phyloP scores from a whole-genome alignment of 2,329 filamentous ascomycete genomes.

The Fusarium sp. region DNA sequence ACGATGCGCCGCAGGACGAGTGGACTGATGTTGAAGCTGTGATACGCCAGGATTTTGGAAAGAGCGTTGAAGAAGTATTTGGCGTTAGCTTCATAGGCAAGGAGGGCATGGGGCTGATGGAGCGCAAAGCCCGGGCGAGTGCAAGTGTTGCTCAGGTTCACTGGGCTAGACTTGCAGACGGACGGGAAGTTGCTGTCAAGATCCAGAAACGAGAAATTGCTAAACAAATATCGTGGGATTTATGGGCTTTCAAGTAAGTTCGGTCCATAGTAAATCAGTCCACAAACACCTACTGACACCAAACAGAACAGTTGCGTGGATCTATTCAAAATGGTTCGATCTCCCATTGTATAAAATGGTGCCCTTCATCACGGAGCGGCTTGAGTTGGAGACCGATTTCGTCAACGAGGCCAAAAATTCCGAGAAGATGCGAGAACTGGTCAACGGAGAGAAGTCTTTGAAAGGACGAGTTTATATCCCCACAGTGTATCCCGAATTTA shows the following conservation, averaged over 20 bases:
- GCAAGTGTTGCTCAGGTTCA: constrained; percentile 98
- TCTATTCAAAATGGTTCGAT: constrained; percentile 90
- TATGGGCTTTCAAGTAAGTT: constrained; percentile 90
- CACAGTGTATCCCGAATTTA: constrained; percentile 83
- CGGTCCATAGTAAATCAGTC: not conserved
- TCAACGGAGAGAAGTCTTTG: constrained; percentile 80
- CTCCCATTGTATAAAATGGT: constrained; percentile 92
- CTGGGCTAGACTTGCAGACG: constrained; percentile 88
- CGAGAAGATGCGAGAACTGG: constrained; percentile 81
- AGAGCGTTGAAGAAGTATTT: constrained; percentile 89
- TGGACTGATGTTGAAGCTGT: constrained; percentile 90
- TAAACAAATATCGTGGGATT: constrained; percentile 90
- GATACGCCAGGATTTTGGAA: constrained; percentile 89
- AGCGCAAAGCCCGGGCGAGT: constrained; percentile 73
- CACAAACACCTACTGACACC: constrained; percentile 25
- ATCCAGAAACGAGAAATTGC: constrained; percentile 96
- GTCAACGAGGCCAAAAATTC: constrained; percentile 90
- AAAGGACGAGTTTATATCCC: constrained; percentile 89
- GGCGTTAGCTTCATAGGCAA: constrained; percentile 83
- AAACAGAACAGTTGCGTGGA: constrained; percentile 76
- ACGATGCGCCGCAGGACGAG: constrained; percentile 92
- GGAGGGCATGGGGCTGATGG: constrained; percentile 74
- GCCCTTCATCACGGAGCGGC: constrained; percentile 91
- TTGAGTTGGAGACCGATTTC: constrained; percentile 95
- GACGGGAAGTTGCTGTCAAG: constrained; percentile 93